Percentiles rank a stretch among this genome's conserved stretches.
These are phyloP conservation scores for Fusarium transvaalense DNA, from an alignment of 2,329 filamentous ascomycete species.

Conservation along the genomic window DNA sequence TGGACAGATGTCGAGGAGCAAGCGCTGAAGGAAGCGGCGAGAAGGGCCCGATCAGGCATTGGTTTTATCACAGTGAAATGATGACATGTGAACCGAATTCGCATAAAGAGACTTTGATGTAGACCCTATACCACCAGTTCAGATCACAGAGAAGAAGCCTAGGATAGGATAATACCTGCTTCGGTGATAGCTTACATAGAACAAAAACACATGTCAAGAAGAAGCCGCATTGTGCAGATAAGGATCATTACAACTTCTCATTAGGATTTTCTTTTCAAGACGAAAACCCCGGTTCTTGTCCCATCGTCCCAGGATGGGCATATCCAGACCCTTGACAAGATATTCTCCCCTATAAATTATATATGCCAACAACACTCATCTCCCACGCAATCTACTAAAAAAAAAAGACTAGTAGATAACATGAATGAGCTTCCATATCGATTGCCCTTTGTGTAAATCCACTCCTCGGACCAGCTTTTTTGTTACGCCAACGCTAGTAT, in stretches of 20 bases:
- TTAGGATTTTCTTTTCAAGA: constrained; percentile 32
- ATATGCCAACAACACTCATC: constrained; percentile 28
- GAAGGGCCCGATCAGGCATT: constrained; percentile 70
- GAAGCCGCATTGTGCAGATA: constrained; percentile 20
- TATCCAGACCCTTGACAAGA: constrained; percentile 14
- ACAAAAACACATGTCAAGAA: constrained; percentile 1
- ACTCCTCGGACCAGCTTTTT: constrained; percentile 44
- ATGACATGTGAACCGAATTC: background rate
- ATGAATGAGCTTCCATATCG: constrained; percentile 28
- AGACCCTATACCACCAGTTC: background rate
- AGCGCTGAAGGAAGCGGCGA: constrained; percentile 68
- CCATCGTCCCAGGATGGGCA: constrained; percentile 13
- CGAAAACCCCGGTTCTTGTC: constrained; percentile 7
- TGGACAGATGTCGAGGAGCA: constrained; percentile 78
- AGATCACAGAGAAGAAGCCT: background rate
- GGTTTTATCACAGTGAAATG: constrained; percentile 75
- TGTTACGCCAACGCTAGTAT: constrained; percentile 51
- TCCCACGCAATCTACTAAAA: constrained; percentile 13
- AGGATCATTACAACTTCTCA: constrained; percentile 43
- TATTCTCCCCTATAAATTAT: constrained; percentile 22
- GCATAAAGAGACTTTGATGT: background rate
- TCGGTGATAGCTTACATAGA: background rate
- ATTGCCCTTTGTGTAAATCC: constrained; percentile 16
- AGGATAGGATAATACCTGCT: background rate
- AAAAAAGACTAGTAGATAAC: constrained; percentile 6